Evolutionary conservation across 2,329 filamentous ascomycete genomes (phyloP).

Genomic region (Colletotrichum godetiae): DNA sequence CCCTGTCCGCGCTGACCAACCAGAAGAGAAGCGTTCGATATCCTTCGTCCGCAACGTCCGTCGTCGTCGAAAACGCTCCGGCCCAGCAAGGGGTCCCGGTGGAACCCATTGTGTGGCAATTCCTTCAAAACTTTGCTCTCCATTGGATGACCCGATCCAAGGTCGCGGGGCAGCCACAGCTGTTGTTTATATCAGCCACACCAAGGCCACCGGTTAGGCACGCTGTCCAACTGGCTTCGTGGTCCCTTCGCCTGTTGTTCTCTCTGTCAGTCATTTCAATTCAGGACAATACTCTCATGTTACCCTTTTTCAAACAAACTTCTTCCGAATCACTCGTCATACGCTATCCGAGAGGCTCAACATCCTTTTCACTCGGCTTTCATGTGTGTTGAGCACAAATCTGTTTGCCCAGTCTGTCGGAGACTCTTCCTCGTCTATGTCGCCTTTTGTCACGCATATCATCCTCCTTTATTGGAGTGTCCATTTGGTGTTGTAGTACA

Average conservation of each 20-base stretch:
- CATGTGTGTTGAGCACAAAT: constrained; percentile 70
- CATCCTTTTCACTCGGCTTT: constrained; percentile 47
- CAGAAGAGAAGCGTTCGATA: constrained; percentile 13
- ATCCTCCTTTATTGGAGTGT: constrained; percentile 60
- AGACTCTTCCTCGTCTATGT: constrained; percentile 70
- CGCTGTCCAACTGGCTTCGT: constrained; percentile 8
- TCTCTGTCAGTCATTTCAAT: constrained; percentile 6
- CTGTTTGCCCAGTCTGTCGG: constrained; percentile 69
- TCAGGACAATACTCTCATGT: constrained; percentile 30
- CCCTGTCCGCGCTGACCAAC: constrained; percentile 16
- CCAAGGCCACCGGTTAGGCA: constrained; percentile 20
- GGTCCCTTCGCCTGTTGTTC: constrained; percentile 19
- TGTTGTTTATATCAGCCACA: constrained; percentile 37
- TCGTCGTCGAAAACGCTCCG: constrained; percentile 34
- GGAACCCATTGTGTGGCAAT: constrained; percentile 31
- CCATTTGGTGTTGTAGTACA: constrained; percentile 54
- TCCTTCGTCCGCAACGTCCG: constrained; percentile 24
- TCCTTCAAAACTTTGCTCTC: background rate
- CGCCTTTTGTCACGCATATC: constrained; percentile 64
- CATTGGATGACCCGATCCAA: constrained; percentile 27
- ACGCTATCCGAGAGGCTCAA: constrained; percentile 8
- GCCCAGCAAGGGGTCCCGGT: constrained; percentile 24
- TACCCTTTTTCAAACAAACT: constrained; percentile 15
- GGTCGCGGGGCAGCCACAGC: constrained; percentile 33
- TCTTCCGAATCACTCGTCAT: constrained; percentile 9